Base-by-base conservation (phyloP, 257 asterid species). In the Solanum lycopersicoides region DNA sequence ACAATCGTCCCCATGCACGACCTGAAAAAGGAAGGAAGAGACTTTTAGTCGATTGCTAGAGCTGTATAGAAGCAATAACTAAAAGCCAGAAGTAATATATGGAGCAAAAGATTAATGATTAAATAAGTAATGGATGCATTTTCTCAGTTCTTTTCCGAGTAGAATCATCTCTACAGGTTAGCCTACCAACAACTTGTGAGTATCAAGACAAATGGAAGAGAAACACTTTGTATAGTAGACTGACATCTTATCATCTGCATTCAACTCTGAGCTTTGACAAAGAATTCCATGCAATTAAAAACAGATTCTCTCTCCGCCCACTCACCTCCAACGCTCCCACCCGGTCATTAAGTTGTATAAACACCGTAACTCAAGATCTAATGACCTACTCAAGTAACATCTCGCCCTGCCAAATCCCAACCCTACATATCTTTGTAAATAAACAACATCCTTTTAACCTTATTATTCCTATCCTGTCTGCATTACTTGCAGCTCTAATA, bases 1-100 rank as follows among this genome's bases (percentile, higher is more conserved):
- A 97, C 89, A n/a, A 97, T 93, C 1, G 98, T 97, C 79, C 99
- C 99, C 89, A 95, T 39, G 91, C 94, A 93, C 71, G 99, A 97
- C 98, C 99, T 97, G 93, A 76, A 79, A 89, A 85, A 60, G 60
- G 87, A 86, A 71, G 66, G 69, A 16, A 53, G 9, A n/a, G 42
- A 41, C 63, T 21, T 75, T 42, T 76, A 28, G 88, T 82, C 77
- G 44, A 88, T 60, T 28, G 87, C 77, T 84, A 86, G 65, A 56
- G 50, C 47, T 23, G 37, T 50, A 53, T 53, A 53, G 63, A 53
- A 53, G 63, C 23, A 45, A 56, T 73, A 37, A 79, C 84, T 79
- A 45, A 15, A 85, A n/a, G 30, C 53, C 82, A 37, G 16, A 87
- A 87, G 32, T 35, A 20, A 42, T 50, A 44, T 53, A 15, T 32